Evolutionary conservation across 371 early-diverging fungal species (phyloP), one percentile per base, ranked within the genome.

Genomic region (Rhizopus arrhizus): DNA sequence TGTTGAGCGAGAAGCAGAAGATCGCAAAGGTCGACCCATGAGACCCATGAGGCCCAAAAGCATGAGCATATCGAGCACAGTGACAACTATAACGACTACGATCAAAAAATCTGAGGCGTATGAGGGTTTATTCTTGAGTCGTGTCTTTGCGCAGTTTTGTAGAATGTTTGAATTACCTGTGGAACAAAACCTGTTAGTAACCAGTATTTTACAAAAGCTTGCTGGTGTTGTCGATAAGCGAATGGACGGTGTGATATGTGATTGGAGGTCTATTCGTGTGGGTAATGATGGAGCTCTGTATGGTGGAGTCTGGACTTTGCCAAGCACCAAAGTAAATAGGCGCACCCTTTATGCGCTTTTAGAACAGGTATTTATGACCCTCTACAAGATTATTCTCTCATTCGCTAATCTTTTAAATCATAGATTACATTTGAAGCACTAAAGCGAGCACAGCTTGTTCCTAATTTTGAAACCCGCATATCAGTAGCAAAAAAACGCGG

Each of bases 401-500:
- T n/a, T 3, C 22, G 22, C 22, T 45, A 48, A 48, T 29, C 29
- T 16, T 28, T 51, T 3, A 7, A 0, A 43, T 16, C 1, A 11
- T 51, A 68, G 68, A 58, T 81, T 7, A 81, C 81, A 4, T 78
- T 78, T 61, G 81, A 81, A 58, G 81, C 81, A 12, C 53, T 78
- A n/a, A 81, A 78, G 38, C 67, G 81, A 28, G 81, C 81, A 10
- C 78, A 81, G 45, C 57, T 78, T 0, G 81, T 81, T 6, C 81
- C 81, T 13, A 81, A 81, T 52, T 81, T 81, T 56, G 81, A 81
- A 55, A 78, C 76, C 1, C 70, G 81, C 11, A 77, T 81, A 35
- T 73, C 78, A 3, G 46, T 81, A 38, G 81, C 81, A 10, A 77
- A 78, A 46, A 75, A 77, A 43, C 69, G 78, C 38, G 81, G 78